phyloP scores from a whole-genome alignment of 768 basidiomycete genomes.

The Xerocomus potaroensis region DNA sequence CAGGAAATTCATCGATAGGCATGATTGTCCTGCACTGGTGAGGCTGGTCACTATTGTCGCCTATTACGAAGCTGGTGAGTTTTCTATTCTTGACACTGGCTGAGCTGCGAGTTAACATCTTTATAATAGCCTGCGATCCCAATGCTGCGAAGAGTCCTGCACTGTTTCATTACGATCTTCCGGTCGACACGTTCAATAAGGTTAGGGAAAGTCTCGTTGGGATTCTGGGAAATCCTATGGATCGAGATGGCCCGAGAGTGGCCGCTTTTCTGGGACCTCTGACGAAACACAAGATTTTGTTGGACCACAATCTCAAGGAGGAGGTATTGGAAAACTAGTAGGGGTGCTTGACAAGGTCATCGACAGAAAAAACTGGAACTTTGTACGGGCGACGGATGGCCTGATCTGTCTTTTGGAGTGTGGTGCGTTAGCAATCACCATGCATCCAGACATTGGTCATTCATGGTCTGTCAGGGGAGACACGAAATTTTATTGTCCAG shows the following conservation, averaged over 20 bases:
- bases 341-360: not conserved
- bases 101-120: not conserved
- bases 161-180: no score
- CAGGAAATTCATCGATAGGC: not conserved
- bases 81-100: not conserved
- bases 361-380: not conserved
- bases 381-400: not conserved
- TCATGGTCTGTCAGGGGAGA: no score
- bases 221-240: not conserved
- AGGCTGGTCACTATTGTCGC: not conserved
- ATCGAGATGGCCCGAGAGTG: conserved; percentile 2
- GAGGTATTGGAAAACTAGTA: not conserved
- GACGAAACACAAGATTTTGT: not conserved
- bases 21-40: not conserved
- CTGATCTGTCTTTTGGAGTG: not conserved
- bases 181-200: not conserved
- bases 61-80: not conserved
- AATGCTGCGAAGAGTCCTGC: not conserved
- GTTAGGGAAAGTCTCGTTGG: not conserved
- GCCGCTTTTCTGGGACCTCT: not conserved
- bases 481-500: no score
- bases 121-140: not conserved
- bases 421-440: no score
- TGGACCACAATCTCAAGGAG: not conserved
- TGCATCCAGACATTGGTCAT: no score